Evolutionary conservation across 1,284 basidiomycete species (phyloP), one percentile per base, ranked within the genome.

Genomic region (Apiotrichum mycotoxinovorans): DNA sequence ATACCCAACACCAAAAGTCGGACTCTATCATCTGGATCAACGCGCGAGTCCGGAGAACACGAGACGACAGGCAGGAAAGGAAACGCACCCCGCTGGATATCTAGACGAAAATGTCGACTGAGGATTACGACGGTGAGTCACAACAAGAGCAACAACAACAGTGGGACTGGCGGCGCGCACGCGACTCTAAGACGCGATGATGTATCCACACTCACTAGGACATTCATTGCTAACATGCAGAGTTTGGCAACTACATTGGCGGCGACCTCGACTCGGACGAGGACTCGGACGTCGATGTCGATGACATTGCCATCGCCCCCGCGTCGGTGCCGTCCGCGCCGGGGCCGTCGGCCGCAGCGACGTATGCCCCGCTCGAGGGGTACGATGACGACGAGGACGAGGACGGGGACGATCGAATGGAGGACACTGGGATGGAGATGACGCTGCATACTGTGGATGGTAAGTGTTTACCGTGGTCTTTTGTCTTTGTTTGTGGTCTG

Each of bases 221-320:
- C 30, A 12, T 30, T 30, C 18, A 14, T 44, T 9, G 42, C 54
- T 56, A 33, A 54, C 48, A 15, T 35, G 17, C 57, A 73, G 74
- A 80, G 80, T 95, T 96, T 71, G 92, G 92, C 66, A 95, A 95
- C 82, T 95, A 94, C 78, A 92, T 95, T 71, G 92, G 92, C 62
- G 91, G 85, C 40, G 91, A 93, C 80, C 81, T 94, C 53, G 91
- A 90, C 67, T 93, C 91, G 35, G 91, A 92, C 73, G 88, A 89
- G 42, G 90, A 79, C n/a, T 75, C 69, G 41, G 74, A 73, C 51
- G 56, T 71, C 25, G 71, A 72, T 30, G 62, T 71, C 45, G 63
- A 54, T n/a, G n/a, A n/a, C n/a, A n/a, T n/a, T n/a, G n/a, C n/a
- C 35, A 58, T 59, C 12, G 43, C 45, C 34, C 25, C 42, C 34